Evolutionary conservation across 2,329 filamentous ascomycete genomes (phyloP).

Genomic region (Phaeosphaeriaceae sp.): DNA sequence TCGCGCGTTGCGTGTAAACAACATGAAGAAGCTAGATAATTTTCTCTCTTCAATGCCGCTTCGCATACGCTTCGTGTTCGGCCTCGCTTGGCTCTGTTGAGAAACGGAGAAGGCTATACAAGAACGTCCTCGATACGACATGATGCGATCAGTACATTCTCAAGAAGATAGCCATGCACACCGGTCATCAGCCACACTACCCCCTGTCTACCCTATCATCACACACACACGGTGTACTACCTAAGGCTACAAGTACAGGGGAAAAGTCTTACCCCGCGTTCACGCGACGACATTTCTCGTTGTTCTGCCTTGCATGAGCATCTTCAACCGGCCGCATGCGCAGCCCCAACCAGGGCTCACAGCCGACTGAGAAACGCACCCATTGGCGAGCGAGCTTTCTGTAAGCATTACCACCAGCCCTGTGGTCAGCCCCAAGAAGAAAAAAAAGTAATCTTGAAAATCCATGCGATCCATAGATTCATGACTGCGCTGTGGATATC

Average conservation of each 20-base stretch:
- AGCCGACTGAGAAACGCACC: neutral
- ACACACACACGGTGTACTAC: no score
- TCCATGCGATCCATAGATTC: no score
- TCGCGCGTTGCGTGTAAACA: constrained; percentile 1
- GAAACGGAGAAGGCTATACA: neutral
- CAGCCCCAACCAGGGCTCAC: constrained; percentile 13
- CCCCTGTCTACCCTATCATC: no score
- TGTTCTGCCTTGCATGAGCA: constrained; percentile 14
- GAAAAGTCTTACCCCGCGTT: constrained; percentile 1
- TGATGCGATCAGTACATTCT: no score
- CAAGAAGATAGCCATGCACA: no score
- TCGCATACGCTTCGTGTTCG: neutral
- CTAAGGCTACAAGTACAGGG: no score
- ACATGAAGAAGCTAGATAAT: neutral
- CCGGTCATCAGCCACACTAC: neutral
- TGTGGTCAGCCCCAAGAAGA: constrained; percentile 1
- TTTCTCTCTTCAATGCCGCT: constrained; percentile 1
- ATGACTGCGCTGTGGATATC: no score
- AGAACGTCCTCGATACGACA: neutral
- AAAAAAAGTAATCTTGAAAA: no score
- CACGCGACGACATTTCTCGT: neutral
- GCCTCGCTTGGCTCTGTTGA: no score
- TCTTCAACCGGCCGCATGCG: constrained; percentile 12
- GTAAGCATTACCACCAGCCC: no score
- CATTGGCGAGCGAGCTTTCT: neutral